phyloP scores from a whole-genome alignment of 495 filamentous ascomycete species.

The Aspergillus diversus region DNA sequence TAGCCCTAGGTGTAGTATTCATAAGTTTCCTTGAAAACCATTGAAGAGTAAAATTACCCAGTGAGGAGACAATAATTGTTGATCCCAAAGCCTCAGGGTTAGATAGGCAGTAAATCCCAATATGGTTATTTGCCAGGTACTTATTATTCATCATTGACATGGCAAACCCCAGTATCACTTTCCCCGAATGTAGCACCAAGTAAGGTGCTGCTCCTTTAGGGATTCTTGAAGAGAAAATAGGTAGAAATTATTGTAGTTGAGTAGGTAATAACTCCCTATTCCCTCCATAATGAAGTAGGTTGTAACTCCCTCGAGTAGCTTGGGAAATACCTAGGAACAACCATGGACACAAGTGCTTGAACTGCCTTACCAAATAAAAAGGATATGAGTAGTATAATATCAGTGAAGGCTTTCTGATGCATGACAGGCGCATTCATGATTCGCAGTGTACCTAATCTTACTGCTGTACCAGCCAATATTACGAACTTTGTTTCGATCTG shows the following conservation, averaged over 20 bases:
- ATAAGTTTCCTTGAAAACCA: neutral
- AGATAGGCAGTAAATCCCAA: conserved; percentile 18
- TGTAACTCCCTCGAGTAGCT: too few relatives aligned
- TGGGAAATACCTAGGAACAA: too few relatives aligned
- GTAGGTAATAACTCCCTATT: too few relatives aligned
- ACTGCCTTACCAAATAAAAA: neutral
- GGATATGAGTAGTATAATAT: neutral
- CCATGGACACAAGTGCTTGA: too few relatives aligned
- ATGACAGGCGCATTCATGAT: too few relatives aligned
- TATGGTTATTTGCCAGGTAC: neutral
- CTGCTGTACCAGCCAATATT: conserved; percentile 8
- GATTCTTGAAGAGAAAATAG: too few relatives aligned
- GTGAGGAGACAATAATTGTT: conserved; percentile 17
- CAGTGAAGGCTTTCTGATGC: too few relatives aligned
- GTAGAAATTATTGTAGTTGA: too few relatives aligned
- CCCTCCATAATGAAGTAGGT: too few relatives aligned
- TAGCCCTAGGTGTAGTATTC: neutral
- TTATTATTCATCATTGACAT: too few relatives aligned
- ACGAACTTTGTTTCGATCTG: conserved; percentile 13
- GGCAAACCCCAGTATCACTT: neutral
- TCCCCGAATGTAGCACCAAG: neutral
- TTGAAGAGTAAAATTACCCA: neutral
- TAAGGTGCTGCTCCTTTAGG: too few relatives aligned
- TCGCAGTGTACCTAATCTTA: too few relatives aligned
- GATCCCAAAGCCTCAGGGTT: conserved; percentile 16